These are phyloP conservation scores for Beta lomatogona DNA, from an alignment of 179 eudicot genomes.

Conservation along the genomic window DNA sequence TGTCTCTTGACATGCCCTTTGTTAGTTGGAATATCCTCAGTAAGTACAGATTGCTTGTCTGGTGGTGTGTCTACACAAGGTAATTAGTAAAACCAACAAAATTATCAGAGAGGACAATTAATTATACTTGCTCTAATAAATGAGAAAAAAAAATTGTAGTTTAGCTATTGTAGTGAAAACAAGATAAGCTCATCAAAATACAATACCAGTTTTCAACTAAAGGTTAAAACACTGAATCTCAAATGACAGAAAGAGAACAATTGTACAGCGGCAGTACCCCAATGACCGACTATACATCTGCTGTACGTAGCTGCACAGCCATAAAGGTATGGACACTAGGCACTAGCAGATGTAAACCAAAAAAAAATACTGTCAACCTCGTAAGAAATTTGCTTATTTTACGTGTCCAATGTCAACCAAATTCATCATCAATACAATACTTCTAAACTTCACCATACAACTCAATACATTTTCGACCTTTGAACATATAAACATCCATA, in stretches of 20 bases:
- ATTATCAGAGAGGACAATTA: not conserved
- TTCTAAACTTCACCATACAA: not conserved
- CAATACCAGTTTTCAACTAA: not conserved
- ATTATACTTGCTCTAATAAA: no score
- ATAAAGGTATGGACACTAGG: not conserved
- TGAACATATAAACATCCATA: not conserved
- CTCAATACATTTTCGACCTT: not conserved
- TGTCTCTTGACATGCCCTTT: conserved; percentile 39
- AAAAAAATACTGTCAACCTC: not conserved
- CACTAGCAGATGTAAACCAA: not conserved
- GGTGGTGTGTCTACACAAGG: conserved; percentile 18
- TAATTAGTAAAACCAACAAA: conserved; percentile 8
- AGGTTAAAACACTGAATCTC: not conserved
- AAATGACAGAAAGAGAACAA: not conserved
- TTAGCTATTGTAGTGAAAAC: no score
- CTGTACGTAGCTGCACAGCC: not conserved
- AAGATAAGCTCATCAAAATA: not conserved
- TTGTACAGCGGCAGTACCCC: not conserved
- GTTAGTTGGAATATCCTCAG: conserved; percentile 3
- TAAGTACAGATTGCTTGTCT: conserved; percentile 9
- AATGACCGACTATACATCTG: not conserved
- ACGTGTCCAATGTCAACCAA: not conserved
- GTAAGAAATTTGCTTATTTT: not conserved
- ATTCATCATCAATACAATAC: not conserved
- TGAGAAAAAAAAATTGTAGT: no score